Evolutionary conservation across 306 rosid genomes (phyloP).

Genomic region (Prunus kanzakura): DNA sequence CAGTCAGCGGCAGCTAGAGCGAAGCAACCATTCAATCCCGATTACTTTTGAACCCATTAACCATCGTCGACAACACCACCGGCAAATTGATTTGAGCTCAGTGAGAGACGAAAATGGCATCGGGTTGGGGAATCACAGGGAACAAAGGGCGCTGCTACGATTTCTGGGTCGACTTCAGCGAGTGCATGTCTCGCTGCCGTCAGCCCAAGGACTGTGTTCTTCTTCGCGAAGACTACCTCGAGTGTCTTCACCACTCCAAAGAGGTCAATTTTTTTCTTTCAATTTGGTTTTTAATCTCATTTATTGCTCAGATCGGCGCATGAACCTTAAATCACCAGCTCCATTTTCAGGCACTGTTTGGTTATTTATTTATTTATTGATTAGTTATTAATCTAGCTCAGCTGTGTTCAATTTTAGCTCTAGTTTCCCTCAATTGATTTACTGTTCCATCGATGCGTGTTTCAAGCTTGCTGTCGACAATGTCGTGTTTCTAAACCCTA

Average conservation of each 20-base stretch:
- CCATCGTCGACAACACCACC: not conserved
- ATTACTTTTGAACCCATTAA: not conserved
- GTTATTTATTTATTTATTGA: not conserved
- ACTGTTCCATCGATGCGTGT: not conserved
- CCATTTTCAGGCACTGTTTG: not conserved
- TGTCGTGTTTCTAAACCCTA: not conserved
- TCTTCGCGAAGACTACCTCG: conserved; percentile 98
- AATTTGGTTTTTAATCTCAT: not conserved
- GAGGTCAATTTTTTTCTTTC: conserved; percentile 49
- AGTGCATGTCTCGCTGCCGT: conserved; percentile 94
- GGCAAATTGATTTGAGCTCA: not conserved
- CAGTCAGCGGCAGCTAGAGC: not conserved
- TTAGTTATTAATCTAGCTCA: not conserved
- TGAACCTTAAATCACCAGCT: not conserved
- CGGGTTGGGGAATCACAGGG: conserved; percentile 96
- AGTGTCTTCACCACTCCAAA: conserved; percentile 98
- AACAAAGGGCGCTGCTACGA: conserved; percentile 99
- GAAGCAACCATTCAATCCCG: conserved; percentile 10
- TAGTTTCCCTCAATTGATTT: not conserved
- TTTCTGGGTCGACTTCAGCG: conserved; percentile 98
- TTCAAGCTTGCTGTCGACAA: not conserved
- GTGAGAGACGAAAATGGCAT: conserved; percentile 53
- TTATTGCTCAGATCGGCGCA: not conserved
- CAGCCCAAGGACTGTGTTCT: conserved; percentile 88
- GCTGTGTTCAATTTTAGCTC: not conserved